Evolutionary conservation across 495 filamentous ascomycete genomes (phyloP).

Genomic region (Apiosordaria backusii): DNA sequence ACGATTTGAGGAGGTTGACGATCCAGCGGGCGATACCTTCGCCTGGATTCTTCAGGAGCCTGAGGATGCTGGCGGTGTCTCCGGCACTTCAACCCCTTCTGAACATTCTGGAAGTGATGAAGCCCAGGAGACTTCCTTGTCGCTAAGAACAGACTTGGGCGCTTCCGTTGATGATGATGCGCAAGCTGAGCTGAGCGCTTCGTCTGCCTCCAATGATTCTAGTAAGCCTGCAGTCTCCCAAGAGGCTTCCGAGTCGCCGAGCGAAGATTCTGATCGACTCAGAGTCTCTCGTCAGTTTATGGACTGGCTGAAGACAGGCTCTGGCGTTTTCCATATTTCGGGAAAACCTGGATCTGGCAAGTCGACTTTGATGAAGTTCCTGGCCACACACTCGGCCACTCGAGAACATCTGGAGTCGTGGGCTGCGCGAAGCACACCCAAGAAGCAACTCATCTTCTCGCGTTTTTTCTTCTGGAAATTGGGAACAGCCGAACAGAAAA

Average conservation of each 20-base stretch:
- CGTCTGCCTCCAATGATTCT: too few species aligned
- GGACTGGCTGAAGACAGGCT: background rate
- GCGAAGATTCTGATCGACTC: too few species aligned
- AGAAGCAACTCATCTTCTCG: constrained; percentile 27
- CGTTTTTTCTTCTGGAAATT: constrained; percentile 48
- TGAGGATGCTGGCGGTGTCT: background rate
- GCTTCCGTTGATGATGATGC: too few species aligned
- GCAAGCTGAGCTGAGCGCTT: too few species aligned
- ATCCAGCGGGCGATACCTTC: background rate
- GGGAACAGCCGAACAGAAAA: constrained; percentile 37
- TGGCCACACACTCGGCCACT: background rate
- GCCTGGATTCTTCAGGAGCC: background rate
- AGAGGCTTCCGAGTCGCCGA: too few species aligned
- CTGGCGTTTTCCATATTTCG: constrained; percentile 1
- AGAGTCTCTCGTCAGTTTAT: too few species aligned
- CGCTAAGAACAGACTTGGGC: too few species aligned
- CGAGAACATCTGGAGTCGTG: background rate
- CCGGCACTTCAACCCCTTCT: too few species aligned
- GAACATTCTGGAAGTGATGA: too few species aligned
- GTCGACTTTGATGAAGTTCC: constrained; percentile 6
- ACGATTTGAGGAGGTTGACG: background rate
- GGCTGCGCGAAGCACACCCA: background rate
- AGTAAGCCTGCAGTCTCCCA: too few species aligned
- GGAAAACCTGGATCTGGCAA: constrained; percentile 6
- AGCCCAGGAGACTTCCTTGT: too few species aligned